A percentile compares a stretch with the other conserved stretches of the same genome.
phyloP scores from a whole-genome alignment of 1,139 yeast genomes.

The Lizanozyma gosingica region DNA sequence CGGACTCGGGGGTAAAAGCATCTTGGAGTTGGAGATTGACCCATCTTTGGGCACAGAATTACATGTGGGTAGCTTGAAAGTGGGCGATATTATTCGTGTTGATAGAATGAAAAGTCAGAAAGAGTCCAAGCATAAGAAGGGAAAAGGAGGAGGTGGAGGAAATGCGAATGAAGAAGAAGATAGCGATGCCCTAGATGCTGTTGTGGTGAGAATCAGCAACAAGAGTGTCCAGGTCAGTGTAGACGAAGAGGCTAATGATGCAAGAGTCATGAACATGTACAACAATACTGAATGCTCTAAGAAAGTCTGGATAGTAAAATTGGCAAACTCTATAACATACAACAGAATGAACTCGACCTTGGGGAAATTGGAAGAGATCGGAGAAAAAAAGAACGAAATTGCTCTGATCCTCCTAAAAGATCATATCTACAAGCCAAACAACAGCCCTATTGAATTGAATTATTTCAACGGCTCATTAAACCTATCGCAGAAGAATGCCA shows the following conservation, averaged over 20 bases:
- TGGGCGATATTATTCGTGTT: constrained; percentile 70
- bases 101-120: constrained; percentile 21
- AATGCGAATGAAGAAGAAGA: constrained; percentile 16
- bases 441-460: constrained; percentile 7
- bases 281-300: constrained; percentile 29
- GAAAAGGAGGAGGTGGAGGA: constrained; percentile 12
- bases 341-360: constrained; percentile 76
- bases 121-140: constrained; percentile 16
- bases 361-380: constrained; percentile 51
- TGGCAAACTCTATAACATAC: constrained; percentile 63
- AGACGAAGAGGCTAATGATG: constrained; percentile 48
- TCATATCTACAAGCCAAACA: background rate
- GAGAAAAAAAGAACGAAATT: constrained; percentile 5
- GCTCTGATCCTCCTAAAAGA: background rate
- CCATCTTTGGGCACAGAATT: constrained; percentile 41
- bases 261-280: constrained; percentile 32
- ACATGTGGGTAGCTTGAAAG: constrained; percentile 50
- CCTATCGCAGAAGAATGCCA: constrained; percentile 50
- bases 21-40: constrained; percentile 60
- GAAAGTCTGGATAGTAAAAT: constrained; percentile 54
- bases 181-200: constrained; percentile 42
- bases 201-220: constrained; percentile 42
- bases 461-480: constrained; percentile 52
- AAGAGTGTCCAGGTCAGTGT: constrained; percentile 45
- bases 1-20: constrained; percentile 72